These are phyloP conservation scores for Aspergillus awamori DNA, from an alignment of 2,329 filamentous ascomycete genomes.

Conservation along the genomic window DNA sequence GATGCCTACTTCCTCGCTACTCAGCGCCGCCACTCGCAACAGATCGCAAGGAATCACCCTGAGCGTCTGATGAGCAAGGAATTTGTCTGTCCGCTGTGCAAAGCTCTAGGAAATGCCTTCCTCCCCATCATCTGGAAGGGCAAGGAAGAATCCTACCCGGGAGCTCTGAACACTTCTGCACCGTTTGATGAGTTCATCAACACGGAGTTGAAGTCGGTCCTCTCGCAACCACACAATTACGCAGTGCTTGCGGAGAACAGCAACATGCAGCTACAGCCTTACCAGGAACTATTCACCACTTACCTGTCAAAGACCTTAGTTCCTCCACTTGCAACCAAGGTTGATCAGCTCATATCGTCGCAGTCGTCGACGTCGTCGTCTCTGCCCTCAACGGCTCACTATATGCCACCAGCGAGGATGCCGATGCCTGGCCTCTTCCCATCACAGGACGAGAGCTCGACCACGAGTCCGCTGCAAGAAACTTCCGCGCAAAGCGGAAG, in stretches of 20 bases:
- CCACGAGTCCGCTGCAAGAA: conserved; percentile 38
- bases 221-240: conserved; percentile 54
- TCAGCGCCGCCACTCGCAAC: conserved; percentile 78
- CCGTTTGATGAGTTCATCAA: conserved; percentile 72
- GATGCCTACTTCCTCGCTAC: conserved; percentile 88
- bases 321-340: conserved; percentile 49
- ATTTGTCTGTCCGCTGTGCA: conserved; percentile 95
- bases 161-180: conserved; percentile 63
- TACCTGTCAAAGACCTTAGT: conserved; percentile 57
- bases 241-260: conserved; percentile 44
- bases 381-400: conserved; percentile 32
- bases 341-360: conserved; percentile 35
- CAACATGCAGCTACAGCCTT: conserved; percentile 36
- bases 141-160: conserved; percentile 80
- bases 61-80: conserved; percentile 79
- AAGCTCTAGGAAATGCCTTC: conserved; percentile 93
- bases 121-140: conserved; percentile 94
- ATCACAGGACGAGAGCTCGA: conserved; percentile 34
- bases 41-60: conserved; percentile 92
- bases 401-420: conserved; percentile 34
- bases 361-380: conserved; percentile 18
- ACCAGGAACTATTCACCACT: conserved; percentile 54
- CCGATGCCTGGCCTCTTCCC: conserved; percentile 46
- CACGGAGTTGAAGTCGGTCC: conserved; percentile 55
- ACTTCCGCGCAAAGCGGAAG: conserved; percentile 33